Evolutionary conservation across 2,329 filamentous ascomycete species (phyloP), one percentile per base, ranked within the genome.

Genomic region (Cercospora sp.): DNA sequence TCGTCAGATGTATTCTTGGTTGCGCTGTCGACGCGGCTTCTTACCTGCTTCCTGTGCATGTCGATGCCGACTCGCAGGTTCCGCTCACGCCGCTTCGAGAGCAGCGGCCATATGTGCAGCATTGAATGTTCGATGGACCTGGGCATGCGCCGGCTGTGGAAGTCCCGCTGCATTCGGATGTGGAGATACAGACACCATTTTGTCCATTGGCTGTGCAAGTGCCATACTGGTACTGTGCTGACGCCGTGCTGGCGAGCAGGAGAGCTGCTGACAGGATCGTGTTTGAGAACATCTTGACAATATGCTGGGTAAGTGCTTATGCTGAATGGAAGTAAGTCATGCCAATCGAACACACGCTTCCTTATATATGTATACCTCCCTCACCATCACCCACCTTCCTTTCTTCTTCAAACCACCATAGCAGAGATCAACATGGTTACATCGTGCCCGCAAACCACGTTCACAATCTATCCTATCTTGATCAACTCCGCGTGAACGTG

Each of bases 81-180:
- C 61, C 62, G 37, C 32, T 57, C 10, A 68, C 62, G 3, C 62
- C 66, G 40, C 34, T 61, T 5, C 45, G 45, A 16, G 32, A 55
- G 57, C 62, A 65, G 30, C 62, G 66, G 12, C 66, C 66, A 18
- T 68, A 68, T 21, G 62, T 68, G 32, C 62, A 65, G 13, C 66
- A 68, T 24, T 68, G 66, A 12, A 68, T 65, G 16, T 58, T 57
- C 10, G 62, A 65, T 13, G 62, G 58, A 49, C 62, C 66, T 37
- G 66, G 58, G 34, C 62, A 68, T 30, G 61, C 57, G 8, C 62
- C 66, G 3, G 66, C 66, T 28, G 62, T 68, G 24, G 45, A 53
- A 16, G 57, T 61, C 7, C 62, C 66, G 8, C 57, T 21, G 40
- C 62, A 65, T 13, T 45, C 58, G 57, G 53, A 32, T 2, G 62